Evolutionary conservation across 805 yeast genomes (phyloP).

Genomic region (Sugiyamaella qingdaonensis): DNA sequence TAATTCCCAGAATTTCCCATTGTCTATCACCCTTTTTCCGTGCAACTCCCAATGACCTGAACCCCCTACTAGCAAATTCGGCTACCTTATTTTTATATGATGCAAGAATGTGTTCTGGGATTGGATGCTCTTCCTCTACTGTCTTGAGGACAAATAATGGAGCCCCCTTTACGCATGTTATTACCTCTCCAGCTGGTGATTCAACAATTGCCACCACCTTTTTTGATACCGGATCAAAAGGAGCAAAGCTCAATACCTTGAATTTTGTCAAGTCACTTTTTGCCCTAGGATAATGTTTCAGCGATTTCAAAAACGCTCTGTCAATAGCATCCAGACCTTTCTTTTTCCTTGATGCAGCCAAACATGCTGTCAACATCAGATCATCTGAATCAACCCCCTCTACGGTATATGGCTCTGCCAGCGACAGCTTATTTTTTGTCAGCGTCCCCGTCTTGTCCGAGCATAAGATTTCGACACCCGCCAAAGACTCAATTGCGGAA

Average conservation of each 20-base stretch:
- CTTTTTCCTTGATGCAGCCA: conserved; percentile 97
- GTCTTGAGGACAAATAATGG: conserved; percentile 95
- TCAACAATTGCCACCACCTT: conserved; percentile 93
- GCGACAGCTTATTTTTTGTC: conserved; percentile 93
- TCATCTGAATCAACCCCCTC: conserved; percentile 96
- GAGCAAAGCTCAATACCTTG: conserved; percentile 93
- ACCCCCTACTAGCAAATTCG: conserved; percentile 97
- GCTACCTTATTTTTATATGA: conserved; percentile 96
- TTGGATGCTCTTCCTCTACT: conserved; percentile 95
- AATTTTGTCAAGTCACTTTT: conserved; percentile 88
- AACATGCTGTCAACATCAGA: conserved; percentile 94
- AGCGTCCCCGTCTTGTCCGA: conserved; percentile 98
- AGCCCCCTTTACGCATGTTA: conserved; percentile 96
- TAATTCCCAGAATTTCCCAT: conserved; percentile 96
- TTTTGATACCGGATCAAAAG: conserved; percentile 97
- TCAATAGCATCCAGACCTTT: conserved; percentile 98
- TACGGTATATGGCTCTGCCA: conserved; percentile 96
- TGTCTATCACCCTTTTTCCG: conserved; percentile 98
- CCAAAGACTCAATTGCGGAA: conserved; percentile 94
- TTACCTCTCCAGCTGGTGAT: conserved; percentile 93
- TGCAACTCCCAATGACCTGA: conserved; percentile 97
- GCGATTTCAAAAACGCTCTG: conserved; percentile 91
- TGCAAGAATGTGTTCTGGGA: conserved; percentile 89
- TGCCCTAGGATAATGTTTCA: conserved; percentile 85
- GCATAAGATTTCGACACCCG: conserved; percentile 97